Conservation (phyloP, 495 filamentous ascomycete genomes). For the Aspergillus bertholletiae region DNA sequence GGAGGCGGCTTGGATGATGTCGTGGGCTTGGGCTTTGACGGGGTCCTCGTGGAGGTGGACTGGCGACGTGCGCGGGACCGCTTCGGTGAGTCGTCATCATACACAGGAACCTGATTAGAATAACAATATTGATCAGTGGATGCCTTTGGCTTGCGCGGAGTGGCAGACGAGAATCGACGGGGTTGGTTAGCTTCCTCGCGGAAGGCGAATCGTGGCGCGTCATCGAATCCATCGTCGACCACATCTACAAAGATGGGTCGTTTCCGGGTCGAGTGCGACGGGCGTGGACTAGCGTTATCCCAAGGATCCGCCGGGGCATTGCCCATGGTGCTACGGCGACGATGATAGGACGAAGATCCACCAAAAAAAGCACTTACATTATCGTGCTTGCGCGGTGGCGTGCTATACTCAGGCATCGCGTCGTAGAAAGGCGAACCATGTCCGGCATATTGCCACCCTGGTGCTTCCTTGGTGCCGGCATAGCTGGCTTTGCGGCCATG, state of each 20-base stretch:
- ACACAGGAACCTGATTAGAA: slow-evolving; percentile 46
- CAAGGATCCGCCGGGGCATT: slow-evolving; percentile 34
- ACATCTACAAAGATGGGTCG: slow-evolving; percentile 53
- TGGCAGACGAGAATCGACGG: slow-evolving; percentile 31
- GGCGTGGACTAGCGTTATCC: slow-evolving; percentile 36
- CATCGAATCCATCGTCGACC: slow-evolving; percentile 52
- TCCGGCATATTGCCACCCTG: slow-evolving; percentile 34
- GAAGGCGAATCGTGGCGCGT: slow-evolving; percentile 27
- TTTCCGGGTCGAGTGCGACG: slow-evolving; percentile 41
- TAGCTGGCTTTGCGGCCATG: slow-evolving; percentile 48
- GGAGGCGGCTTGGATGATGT: slow-evolving; percentile 47
- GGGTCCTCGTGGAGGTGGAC: slow-evolving; percentile 46
- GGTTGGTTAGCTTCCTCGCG: slow-evolving; percentile 26
- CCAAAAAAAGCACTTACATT: slow-evolving; percentile 56
- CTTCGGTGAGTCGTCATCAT: slow-evolving; percentile 43
- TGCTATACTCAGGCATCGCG: slow-evolving; percentile 44
- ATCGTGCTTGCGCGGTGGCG: slow-evolving; percentile 51
- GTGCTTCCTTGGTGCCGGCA: slow-evolving; percentile 37
- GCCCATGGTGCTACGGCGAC: slow-evolving; percentile 36
- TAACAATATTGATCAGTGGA: slow-evolving; percentile 53
- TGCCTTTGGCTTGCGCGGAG: slow-evolving; percentile 45
- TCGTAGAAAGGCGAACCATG: slow-evolving; percentile 41
- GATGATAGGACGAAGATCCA: slow-evolving; percentile 24
- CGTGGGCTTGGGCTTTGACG: slow-evolving; percentile 41
- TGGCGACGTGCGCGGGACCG: slow-evolving; percentile 45